Evolutionary conservation across 345 rosid genomes (phyloP).

Genomic region (Mercurialis annua): DNA sequence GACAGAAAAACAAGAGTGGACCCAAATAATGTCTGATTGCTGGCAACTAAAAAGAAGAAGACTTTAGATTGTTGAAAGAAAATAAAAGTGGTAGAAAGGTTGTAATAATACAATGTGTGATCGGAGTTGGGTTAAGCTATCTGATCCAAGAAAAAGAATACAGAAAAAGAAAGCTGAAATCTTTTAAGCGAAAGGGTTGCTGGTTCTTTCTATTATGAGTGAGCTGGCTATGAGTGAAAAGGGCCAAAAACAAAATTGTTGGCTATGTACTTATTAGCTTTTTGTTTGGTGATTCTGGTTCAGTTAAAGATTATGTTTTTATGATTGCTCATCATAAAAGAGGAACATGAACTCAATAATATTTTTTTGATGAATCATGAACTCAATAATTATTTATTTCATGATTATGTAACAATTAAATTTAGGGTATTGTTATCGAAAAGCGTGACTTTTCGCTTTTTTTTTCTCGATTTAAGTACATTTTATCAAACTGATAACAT

Average conservation of each 20-base stretch:
- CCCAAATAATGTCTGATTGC: slow-evolving; percentile 9
- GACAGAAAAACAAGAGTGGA: slow-evolving; percentile 7
- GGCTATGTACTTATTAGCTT: slow-evolving; percentile 1
- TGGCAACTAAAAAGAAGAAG: background rate
- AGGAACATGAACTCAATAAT: too few species aligned
- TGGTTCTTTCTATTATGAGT: slow-evolving; percentile 11
- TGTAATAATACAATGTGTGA: background rate
- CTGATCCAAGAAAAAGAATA: slow-evolving; percentile 2
- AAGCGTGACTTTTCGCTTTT: too few species aligned
- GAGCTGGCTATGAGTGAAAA: slow-evolving; percentile 16
- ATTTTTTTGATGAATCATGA: too few species aligned
- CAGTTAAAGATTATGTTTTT: background rate
- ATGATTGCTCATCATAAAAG: too few species aligned
- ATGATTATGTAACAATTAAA: too few species aligned
- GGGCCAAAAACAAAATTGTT: background rate
- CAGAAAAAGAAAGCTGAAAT: background rate
- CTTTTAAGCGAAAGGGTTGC: background rate
- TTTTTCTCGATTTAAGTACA: too few species aligned
- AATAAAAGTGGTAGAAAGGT: slow-evolving; percentile 5
- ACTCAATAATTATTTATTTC: too few species aligned
- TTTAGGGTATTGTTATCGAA: too few species aligned
- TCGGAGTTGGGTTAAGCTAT: too few species aligned
- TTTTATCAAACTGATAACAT: too few species aligned
- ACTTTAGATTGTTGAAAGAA: background rate
- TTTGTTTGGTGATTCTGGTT: background rate